Conservation (phyloP, 495 filamentous ascomycete genomes). For the Tuber umbilicatum region DNA sequence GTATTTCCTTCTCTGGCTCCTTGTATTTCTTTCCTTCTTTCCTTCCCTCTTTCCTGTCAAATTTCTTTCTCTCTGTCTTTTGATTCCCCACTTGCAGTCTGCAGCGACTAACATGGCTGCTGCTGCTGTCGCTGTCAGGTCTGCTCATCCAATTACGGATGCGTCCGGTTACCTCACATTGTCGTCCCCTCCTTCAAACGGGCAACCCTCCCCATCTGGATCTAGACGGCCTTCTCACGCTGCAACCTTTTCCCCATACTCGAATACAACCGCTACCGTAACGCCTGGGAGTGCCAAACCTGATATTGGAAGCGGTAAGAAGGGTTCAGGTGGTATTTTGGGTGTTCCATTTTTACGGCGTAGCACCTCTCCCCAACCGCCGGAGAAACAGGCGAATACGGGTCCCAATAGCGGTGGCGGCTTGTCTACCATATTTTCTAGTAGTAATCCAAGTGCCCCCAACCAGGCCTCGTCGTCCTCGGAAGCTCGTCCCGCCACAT, state of each 20-base stretch:
- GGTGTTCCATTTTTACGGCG: conserved; percentile 31
- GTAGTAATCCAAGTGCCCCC: conserved; percentile 19
- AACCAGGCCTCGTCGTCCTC: conserved; percentile 2
- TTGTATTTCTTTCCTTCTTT: not conserved
- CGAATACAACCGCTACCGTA: conserved; percentile 11
- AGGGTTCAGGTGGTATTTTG: conserved; percentile 25
- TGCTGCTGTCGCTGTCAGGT: not conserved
- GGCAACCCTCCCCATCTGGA: conserved; percentile 18
- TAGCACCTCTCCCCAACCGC: conserved; percentile 33
- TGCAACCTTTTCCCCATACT: conserved; percentile 25
- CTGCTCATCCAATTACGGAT: conserved; percentile 25
- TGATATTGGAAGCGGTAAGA: conserved; percentile 17
- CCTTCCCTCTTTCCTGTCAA: conserved; percentile 7
- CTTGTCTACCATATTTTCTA: conserved; percentile 11
- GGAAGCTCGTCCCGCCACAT: conserved; percentile 34
- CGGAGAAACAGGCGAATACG: conserved; percentile 9
- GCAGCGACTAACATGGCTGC: conserved; percentile 11
- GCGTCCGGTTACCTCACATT: conserved; percentile 7
- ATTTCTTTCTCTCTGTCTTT: conserved; percentile 1
- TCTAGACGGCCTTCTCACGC: conserved; percentile 27
- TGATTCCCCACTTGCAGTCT: conserved; percentile 11
- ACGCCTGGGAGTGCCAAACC: conserved; percentile 14
- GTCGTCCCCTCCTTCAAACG: conserved; percentile 10
- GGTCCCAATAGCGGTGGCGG: conserved; percentile 5
- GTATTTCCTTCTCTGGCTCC: conserved; percentile 15